Conservation (phyloP, 192 early-diverging fungal genomes). For the Coemansia sp. region DNA sequence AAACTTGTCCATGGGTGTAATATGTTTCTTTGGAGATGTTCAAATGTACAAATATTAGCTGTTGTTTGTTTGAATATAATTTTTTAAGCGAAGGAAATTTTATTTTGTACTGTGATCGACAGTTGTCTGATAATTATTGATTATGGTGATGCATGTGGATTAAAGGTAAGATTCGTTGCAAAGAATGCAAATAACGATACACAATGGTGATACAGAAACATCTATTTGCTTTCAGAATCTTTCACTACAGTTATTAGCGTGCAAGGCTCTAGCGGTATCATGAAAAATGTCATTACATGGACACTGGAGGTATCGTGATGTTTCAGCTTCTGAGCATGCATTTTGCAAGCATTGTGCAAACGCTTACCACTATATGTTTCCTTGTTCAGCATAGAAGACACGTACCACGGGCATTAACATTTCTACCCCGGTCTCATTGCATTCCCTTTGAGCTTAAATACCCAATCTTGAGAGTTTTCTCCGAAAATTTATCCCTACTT, state of each 20-base stretch:
- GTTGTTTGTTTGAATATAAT: too few species aligned
- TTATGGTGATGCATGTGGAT: not conserved
- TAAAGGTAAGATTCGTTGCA: not conserved
- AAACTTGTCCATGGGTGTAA: constrained; percentile 49
- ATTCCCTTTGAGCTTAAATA: too few species aligned
- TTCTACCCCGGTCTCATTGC: too few species aligned
- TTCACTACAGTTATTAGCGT: not conserved
- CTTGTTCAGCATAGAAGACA: too few species aligned
- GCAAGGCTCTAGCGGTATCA: not conserved
- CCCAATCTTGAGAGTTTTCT: not conserved
- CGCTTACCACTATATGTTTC: not conserved
- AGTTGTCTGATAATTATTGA: not conserved
- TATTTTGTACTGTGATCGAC: not conserved
- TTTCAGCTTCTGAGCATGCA: not conserved
- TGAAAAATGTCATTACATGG: not conserved
- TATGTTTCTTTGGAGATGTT: not conserved
- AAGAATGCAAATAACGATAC: too few species aligned
- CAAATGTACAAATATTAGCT: not conserved
- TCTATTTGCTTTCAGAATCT: not conserved
- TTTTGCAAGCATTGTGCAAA: not conserved
- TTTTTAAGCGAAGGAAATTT: not conserved
- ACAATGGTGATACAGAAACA: too few species aligned
- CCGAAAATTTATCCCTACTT: not conserved
- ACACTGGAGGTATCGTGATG: not conserved
- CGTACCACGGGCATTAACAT: too few species aligned